Conservation (phyloP, 2,329 filamentous ascomycete species). For the Neonectria ditissima region DNA sequence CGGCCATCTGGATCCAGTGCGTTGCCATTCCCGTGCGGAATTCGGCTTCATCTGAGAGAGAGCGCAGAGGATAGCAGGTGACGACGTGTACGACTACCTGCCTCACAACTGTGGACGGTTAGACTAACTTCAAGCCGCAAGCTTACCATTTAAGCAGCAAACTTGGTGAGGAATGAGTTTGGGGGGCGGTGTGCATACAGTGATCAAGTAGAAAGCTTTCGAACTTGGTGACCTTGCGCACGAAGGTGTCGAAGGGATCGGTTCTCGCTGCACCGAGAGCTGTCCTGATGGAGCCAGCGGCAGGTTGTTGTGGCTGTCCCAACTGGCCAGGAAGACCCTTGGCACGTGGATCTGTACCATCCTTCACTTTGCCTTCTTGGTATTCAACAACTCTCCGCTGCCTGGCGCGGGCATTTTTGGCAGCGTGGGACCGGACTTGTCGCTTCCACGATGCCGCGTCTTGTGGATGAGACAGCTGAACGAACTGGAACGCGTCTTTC, state of each 20-base stretch:
- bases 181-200: slow-evolving; percentile 18
- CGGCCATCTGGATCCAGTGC: slow-evolving; percentile 34
- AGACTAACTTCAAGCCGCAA: background rate
- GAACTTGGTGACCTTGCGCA: slow-evolving; percentile 8
- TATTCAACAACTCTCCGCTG: slow-evolving; percentile 28
- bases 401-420: slow-evolving; percentile 25
- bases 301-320: background rate
- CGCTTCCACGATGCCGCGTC: slow-evolving; percentile 25
- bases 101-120: slow-evolving; percentile 13
- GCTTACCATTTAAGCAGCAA: background rate
- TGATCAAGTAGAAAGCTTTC: slow-evolving; percentile 33
- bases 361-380: slow-evolving; percentile 12
- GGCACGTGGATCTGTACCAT: background rate
- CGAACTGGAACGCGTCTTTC: slow-evolving; percentile 31
- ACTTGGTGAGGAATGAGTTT: background rate
- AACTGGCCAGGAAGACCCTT: no score
- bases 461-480: slow-evolving; percentile 32
- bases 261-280: slow-evolving; percentile 19
- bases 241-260: slow-evolving; percentile 29
- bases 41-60: slow-evolving; percentile 1
- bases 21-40: slow-evolving; percentile 28
- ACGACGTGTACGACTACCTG: slow-evolving; percentile 13
- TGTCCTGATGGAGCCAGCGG: background rate
- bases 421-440: slow-evolving; percentile 38
- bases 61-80: slow-evolving; percentile 14